Base-by-base conservation (phyloP, 2,329 filamentous ascomycete species). In the Ophiostoma sp. region DNA sequence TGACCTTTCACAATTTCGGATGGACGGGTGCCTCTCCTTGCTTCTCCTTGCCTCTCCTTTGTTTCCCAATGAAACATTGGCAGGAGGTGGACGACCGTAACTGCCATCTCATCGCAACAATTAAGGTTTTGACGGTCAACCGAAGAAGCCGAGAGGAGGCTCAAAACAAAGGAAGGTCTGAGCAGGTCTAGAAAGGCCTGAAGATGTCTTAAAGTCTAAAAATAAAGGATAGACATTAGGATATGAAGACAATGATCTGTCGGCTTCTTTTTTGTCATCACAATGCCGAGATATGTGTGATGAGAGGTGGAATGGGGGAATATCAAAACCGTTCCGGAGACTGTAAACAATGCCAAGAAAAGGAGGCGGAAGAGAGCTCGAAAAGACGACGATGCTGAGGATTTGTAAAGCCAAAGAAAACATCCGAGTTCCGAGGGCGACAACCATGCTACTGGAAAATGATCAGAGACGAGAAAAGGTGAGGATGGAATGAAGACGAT, bases 321-420 rank as follows among this genome's bases (percentile, higher is more conserved):
- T 25, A 17, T 33, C 25, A 70, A 70, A 48, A 70, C 50, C 33
- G 31, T 61, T 57, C 52, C 69, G 52, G 22, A 17, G 55, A 70
- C 52, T 59, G 36, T 31, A 70, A 70, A 59, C 69, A 59, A n/a
- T 61, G 69, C 52, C 69, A 61, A 70, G 69, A 63, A 63, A 52
- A 71, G 39, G 57, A 50, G 25, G 55, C 55, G 15, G 36, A 50
- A 48, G 2, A n/a, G 28, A 50, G 2, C 5, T 22, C 9, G 17
- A 6, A 48, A 33, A 28, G n/a, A 17, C 39, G 39, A 31, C 25
- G n/a, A 33, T 4, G 45, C n/a, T 19, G 64, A 52, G 28, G 22
- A 22, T n/a, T 33, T 17, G 3, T 28, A 57, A 19, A 12, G 28
- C 19, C 8, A 12, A 70, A 19, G 39, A 61, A 33, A 61, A 50